Evolutionary conservation across 2,329 filamentous ascomycete species (phyloP).

Genomic region (Penicillium verrucosum): DNA sequence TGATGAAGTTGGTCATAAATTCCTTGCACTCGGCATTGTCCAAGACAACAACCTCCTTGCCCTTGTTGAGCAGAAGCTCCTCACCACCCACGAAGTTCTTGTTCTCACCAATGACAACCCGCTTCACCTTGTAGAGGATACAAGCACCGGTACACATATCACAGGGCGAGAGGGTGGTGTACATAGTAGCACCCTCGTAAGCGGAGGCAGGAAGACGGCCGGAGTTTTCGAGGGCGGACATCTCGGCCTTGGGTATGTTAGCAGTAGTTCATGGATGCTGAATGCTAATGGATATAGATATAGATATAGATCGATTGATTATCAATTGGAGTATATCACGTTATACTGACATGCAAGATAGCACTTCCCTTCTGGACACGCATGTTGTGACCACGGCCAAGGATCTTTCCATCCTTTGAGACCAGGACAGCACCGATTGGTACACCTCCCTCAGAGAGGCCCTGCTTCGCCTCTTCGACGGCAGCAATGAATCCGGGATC

Average conservation of each 20-base stretch:
- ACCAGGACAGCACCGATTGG: conserved; percentile 62
- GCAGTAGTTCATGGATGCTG: not conserved
- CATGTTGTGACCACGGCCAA: conserved; percentile 73
- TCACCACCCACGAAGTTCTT: conserved; percentile 71
- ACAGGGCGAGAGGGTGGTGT: conserved; percentile 74
- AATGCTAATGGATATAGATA: not conserved
- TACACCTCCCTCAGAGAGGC: conserved; percentile 56
- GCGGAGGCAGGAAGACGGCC: conserved; percentile 66
- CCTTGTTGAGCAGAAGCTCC: conserved; percentile 63
- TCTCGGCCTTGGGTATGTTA: conserved; percentile 60
- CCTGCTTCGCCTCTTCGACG: conserved; percentile 55
- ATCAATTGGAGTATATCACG: not conserved
- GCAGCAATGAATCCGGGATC: conserved; percentile 57
- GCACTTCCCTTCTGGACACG: conserved; percentile 68
- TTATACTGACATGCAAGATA: conserved; percentile 62
- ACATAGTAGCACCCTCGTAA: conserved; percentile 75
- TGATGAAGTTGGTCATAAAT: conserved; percentile 70
- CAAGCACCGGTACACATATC: conserved; percentile 81
- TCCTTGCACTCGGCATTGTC: conserved; percentile 63
- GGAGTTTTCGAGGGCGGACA: conserved; percentile 69
- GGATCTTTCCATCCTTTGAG: conserved; percentile 64
- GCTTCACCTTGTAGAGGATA: conserved; percentile 68
- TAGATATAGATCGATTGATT: not conserved
- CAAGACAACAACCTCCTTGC: conserved; percentile 70
- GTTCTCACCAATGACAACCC: conserved; percentile 77